Conservation (phyloP, 306 rosid genomes). For the Amphicarpaea edgeworthii region DNA sequence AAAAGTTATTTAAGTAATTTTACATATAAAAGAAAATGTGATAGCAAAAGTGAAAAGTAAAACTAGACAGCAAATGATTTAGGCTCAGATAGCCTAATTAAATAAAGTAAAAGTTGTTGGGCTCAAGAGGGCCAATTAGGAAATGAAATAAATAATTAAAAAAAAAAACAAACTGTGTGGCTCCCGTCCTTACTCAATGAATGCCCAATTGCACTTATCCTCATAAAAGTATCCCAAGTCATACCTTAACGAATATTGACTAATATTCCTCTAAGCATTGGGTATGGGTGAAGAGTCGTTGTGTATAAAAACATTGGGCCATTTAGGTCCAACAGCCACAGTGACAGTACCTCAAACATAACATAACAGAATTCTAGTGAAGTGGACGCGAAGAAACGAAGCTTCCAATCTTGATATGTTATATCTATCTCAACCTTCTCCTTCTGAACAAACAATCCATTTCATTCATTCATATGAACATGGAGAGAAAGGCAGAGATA, state of each 20-base stretch:
- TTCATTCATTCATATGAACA: conserved; percentile 56
- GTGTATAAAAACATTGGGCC: conserved; percentile 16
- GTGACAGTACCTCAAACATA: conserved; percentile 41
- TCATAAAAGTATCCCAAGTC: not conserved
- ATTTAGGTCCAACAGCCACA: conserved; percentile 37
- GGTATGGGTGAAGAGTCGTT: conserved; percentile 57
- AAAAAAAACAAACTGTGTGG: too few species aligned
- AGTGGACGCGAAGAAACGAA: conserved; percentile 99
- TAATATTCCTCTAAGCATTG: too few species aligned
- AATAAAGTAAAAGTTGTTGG: too few species aligned
- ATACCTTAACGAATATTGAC: too few species aligned
- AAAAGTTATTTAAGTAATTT: too few species aligned
- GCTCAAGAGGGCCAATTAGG: too few species aligned
- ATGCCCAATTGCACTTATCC: not conserved
- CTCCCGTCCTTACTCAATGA: not conserved
- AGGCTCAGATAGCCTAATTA: too few species aligned
- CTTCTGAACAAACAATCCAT: conserved; percentile 8
- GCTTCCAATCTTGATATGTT: conserved; percentile 52
- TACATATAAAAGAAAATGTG: too few species aligned
- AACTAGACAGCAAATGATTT: too few species aligned
- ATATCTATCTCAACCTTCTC: conserved; percentile 22
- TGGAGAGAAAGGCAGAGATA: conserved; percentile 72
- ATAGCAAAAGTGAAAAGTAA: too few species aligned
- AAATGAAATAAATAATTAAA: too few species aligned
- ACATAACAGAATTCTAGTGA: conserved; percentile 90